Base-by-base conservation (phyloP, 176 grass and related monocot species). In the Dendrocalamus sinicus region DNA sequence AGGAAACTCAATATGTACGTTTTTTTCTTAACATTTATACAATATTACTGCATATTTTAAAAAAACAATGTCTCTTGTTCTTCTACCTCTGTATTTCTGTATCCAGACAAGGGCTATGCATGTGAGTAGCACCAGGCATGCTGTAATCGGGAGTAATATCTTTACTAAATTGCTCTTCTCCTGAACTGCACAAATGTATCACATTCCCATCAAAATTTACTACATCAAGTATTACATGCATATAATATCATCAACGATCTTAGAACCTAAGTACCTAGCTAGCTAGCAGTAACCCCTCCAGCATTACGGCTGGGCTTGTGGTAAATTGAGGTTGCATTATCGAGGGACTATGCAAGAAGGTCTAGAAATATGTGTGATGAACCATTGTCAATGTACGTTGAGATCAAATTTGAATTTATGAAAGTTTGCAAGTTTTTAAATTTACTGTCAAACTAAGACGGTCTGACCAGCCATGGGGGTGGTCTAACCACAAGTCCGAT, bases 51-150 rank as follows among this genome's bases (percentile, higher is more conserved):
- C 12, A 70, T 9, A 9, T 9, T 28, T 28, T 28, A 1, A 28
- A 54, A 54, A 67, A 12, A 44, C 8, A 9, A 54, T 45, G 16
- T 3, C 2, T 7, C 0, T 19, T 51, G 1, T 73, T 17, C 4
- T 35, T 37, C 3, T 88, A 89, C 81, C 81, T 89, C 4, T 84
- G 66, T 17, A 63, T 44, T 57, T 77, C 46, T 12, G 65, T 70
- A 71, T 12, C 26, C 30, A 22, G 4, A 84, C 17, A 64, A 84
- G 45, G 54, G 7, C 10, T 65, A 72, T 19, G 57, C 44, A 52
- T 66, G 23, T 24, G 12, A 62, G 32, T 78, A 72, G 12, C 12
- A 89, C 0, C 11, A 73, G 3, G 0, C 22, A 45, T 19, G 81
- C 46, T 12, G 20, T 3, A 39, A 66, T 6, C 0, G 53, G 87